Evolutionary conservation across 2,329 filamentous ascomycete genomes (phyloP).

Genomic region (Fusarium buxicola): DNA sequence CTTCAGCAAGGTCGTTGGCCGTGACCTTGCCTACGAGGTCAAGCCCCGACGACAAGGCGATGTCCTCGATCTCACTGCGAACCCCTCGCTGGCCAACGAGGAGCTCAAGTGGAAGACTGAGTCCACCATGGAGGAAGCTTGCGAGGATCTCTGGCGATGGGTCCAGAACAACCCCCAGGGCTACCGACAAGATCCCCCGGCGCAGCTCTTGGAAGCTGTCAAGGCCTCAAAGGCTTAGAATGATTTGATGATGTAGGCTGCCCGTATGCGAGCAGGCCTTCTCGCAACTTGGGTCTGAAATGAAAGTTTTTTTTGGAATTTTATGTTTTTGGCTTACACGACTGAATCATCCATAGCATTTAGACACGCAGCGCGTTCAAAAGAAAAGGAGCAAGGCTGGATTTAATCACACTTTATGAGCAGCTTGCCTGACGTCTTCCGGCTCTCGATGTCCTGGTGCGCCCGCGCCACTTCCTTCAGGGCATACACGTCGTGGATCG

Average conservation of each 20-base stretch:
- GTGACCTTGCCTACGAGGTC: constrained; percentile 87
- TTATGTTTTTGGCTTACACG: constrained; percentile 37
- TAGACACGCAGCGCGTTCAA: constrained; percentile 37
- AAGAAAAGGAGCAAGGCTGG: constrained; percentile 27
- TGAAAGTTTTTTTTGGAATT: constrained; percentile 21
- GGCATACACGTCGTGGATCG: constrained; percentile 81
- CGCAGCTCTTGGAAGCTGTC: constrained; percentile 77
- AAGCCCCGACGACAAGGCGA: constrained; percentile 86
- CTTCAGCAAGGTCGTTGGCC: constrained; percentile 88
- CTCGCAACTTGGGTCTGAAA: constrained; percentile 26
- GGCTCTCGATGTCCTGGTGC: constrained; percentile 81
- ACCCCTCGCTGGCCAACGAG: constrained; percentile 85
- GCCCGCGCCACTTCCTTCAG: constrained; percentile 78
- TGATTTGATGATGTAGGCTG: constrained; percentile 23
- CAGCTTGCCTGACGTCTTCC: constrained; percentile 87
- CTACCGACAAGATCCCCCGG: constrained; percentile 91
- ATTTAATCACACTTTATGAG: constrained; percentile 72
- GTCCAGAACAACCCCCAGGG: constrained; percentile 96
- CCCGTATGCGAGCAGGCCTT: constrained; percentile 29
- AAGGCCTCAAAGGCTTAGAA: constrained; percentile 55
- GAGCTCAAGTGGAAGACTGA: constrained; percentile 95
- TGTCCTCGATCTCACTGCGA: constrained; percentile 93
- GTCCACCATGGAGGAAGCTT: constrained; percentile 90
- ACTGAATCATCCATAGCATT: constrained; percentile 38
- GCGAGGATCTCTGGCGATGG: constrained; percentile 95